Percentiles rank a stretch among this genome's conserved stretches.
These are phyloP conservation scores for Hyaloscypha hepaticicola DNA, from an alignment of 495 filamentous ascomycete species.

Conservation along the genomic window DNA sequence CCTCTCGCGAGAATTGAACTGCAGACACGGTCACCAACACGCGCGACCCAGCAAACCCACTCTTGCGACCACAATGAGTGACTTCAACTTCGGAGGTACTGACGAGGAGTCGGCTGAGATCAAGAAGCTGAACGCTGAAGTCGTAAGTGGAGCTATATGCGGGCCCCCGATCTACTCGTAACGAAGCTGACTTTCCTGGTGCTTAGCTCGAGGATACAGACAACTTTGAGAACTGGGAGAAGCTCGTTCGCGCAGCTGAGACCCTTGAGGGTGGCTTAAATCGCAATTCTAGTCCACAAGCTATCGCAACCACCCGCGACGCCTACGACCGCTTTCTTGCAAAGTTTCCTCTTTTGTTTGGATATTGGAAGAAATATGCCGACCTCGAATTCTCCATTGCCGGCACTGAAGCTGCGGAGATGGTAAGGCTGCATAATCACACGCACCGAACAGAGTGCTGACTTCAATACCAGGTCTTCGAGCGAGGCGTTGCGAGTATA, in stretches of 20 bases:
- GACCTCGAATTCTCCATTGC: constrained; percentile 96
- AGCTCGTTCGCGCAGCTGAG: constrained; percentile 79
- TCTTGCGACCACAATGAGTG: constrained; percentile 27
- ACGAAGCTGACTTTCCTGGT: background rate
- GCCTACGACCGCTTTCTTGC: constrained; percentile 90
- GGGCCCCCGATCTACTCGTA: background rate
- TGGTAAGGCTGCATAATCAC: constrained; percentile 57
- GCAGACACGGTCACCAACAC: background rate
- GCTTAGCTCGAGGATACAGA: constrained; percentile 72
- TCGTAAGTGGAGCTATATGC: constrained; percentile 55
- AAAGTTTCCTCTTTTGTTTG: constrained; percentile 94
- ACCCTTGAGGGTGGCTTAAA: constrained; percentile 89
- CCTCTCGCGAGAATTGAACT: background rate
- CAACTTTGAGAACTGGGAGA: constrained; percentile 94
- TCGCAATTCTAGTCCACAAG: constrained; percentile 92
- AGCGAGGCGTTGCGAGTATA: constrained; percentile 92
- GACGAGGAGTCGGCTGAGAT: constrained; percentile 88
- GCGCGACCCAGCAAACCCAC: background rate
- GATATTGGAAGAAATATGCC: constrained; percentile 99
- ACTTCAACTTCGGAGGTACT: constrained; percentile 66
- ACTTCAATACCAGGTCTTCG: constrained; percentile 68
- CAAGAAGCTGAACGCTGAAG: constrained; percentile 70
- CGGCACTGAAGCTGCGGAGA: constrained; percentile 95
- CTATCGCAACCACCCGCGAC: constrained; percentile 79
- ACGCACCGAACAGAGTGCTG: constrained; percentile 3